phyloP scores from a whole-genome alignment of 176 grass and related monocot genomes.

The Saccharum spontaneum region DNA sequence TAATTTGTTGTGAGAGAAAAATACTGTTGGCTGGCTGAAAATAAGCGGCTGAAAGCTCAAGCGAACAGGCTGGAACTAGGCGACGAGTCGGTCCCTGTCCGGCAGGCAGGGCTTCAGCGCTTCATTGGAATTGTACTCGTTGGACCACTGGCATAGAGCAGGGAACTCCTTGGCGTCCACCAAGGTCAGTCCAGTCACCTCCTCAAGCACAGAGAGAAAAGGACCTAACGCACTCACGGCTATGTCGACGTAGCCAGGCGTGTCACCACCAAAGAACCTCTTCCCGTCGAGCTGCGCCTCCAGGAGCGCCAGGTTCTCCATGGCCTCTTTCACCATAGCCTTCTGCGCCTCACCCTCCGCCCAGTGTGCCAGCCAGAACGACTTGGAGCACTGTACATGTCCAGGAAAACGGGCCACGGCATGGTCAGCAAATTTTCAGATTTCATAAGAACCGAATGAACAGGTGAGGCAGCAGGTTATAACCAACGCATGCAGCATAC shows the following conservation, averaged over 20 bases:
- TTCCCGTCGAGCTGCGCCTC: no score
- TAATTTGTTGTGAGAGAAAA: no score
- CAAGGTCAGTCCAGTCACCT: neutral
- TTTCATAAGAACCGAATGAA: no score
- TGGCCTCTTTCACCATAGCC: neutral
- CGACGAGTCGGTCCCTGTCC: neutral
- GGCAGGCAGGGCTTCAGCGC: neutral
- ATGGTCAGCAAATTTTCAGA: no score
- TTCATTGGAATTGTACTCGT: neutral
- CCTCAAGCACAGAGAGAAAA: neutral
- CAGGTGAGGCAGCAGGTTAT: no score
- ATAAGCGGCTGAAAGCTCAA: no score
- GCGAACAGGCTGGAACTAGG: no score
- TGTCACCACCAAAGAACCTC: slow-evolving; percentile 18
- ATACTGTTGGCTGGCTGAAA: no score
- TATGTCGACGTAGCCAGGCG: slow-evolving; percentile 6
- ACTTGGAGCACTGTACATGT: no score
- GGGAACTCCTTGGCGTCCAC: neutral
- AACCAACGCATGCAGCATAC: no score
- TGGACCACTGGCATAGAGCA: neutral
- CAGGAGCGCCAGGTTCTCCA: neutral
- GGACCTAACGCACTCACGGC: neutral
- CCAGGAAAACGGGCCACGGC: no score
- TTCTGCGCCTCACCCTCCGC: neutral
- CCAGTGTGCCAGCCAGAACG: neutral